Evolutionary conservation across 2,329 filamentous ascomycete species (phyloP).

Genomic region (Orbilia javanica): DNA sequence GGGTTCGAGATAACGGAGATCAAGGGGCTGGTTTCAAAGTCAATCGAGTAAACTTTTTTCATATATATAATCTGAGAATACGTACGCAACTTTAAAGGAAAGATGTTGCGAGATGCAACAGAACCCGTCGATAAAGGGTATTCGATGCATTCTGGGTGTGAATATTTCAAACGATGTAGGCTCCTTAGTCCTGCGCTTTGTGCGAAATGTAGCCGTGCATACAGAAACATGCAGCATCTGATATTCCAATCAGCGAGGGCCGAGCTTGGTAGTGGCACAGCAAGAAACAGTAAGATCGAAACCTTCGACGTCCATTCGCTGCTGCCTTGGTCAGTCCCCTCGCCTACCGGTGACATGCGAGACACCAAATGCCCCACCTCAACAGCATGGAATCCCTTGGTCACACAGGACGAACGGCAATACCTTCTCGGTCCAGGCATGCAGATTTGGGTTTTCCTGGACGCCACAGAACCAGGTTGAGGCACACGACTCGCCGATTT

Average conservation of each 20-base stretch:
- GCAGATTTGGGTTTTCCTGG: conserved; percentile 25
- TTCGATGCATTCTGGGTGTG: neutral
- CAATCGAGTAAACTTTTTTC: conserved; percentile 6
- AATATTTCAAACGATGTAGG: neutral
- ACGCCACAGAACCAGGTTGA: conserved; percentile 49
- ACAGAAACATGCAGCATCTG: conserved; percentile 48
- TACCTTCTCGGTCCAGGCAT: conserved; percentile 37
- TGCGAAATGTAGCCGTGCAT: conserved; percentile 52
- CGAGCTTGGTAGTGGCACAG: conserved; percentile 17
- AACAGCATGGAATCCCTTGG: conserved; percentile 16
- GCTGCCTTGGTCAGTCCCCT: conserved; percentile 25
- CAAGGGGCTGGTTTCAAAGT: conserved; percentile 11
- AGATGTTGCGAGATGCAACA: neutral
- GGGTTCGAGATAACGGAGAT: conserved; percentile 17
- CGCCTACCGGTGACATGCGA: conserved; percentile 43
- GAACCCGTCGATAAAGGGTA: neutral
- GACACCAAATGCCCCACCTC: conserved; percentile 31
- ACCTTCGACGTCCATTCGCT: conserved; percentile 20
- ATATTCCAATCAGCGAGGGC: conserved; percentile 36
- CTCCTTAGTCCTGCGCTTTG: conserved; percentile 13
- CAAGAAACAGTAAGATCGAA: conserved; percentile 3
- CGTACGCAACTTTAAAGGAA: neutral
- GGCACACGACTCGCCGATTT: conserved; percentile 50
- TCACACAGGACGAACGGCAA: conserved; percentile 35
- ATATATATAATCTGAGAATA: neutral